Conservation (phyloP, 2,329 filamentous ascomycete genomes). For the Cladosporium sp. region DNA sequence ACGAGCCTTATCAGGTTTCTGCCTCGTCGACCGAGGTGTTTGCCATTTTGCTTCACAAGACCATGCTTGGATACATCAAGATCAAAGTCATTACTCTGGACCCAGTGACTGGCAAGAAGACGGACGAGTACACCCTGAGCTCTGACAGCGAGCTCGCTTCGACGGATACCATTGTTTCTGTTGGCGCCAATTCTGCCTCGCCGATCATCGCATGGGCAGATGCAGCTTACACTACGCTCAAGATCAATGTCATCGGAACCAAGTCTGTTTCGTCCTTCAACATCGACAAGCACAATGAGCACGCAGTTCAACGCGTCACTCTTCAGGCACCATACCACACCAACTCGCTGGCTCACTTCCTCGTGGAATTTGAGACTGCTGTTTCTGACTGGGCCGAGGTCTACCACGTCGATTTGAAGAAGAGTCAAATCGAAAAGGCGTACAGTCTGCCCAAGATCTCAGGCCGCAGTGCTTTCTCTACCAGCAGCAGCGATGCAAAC, state of each 20-base stretch:
- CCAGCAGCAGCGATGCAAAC: slow-evolving; percentile 71
- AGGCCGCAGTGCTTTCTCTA: slow-evolving; percentile 72
- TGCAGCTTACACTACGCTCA: slow-evolving; percentile 56
- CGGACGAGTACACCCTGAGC: slow-evolving; percentile 66
- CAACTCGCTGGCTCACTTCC: slow-evolving; percentile 73
- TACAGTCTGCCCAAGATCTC: slow-evolving; percentile 72
- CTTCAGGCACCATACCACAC: slow-evolving; percentile 71
- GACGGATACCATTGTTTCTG: slow-evolving; percentile 64
- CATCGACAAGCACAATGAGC: slow-evolving; percentile 34
- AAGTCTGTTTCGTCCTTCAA: slow-evolving; percentile 42
- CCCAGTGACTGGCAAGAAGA: slow-evolving; percentile 65
- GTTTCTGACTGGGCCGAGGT: slow-evolving; percentile 76
- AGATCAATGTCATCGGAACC: slow-evolving; percentile 63
- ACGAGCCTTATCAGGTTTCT: slow-evolving; percentile 71
- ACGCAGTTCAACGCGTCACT: slow-evolving; percentile 47
- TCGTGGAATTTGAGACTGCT: slow-evolving; percentile 73
- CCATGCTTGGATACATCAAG: slow-evolving; percentile 63
- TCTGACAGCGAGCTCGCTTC: slow-evolving; percentile 69
- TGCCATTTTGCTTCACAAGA: slow-evolving; percentile 70
- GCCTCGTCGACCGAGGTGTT: slow-evolving; percentile 67
- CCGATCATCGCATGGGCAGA: slow-evolving; percentile 76
- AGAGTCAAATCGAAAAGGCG: slow-evolving; percentile 64
- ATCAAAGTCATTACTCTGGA: slow-evolving; percentile 74
- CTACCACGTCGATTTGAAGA: slow-evolving; percentile 74
- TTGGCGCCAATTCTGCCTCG: slow-evolving; percentile 70